These are phyloP conservation scores for Bromus sterilis DNA, from an alignment of 176 grass and related monocot genomes.

Conservation along the genomic window DNA sequence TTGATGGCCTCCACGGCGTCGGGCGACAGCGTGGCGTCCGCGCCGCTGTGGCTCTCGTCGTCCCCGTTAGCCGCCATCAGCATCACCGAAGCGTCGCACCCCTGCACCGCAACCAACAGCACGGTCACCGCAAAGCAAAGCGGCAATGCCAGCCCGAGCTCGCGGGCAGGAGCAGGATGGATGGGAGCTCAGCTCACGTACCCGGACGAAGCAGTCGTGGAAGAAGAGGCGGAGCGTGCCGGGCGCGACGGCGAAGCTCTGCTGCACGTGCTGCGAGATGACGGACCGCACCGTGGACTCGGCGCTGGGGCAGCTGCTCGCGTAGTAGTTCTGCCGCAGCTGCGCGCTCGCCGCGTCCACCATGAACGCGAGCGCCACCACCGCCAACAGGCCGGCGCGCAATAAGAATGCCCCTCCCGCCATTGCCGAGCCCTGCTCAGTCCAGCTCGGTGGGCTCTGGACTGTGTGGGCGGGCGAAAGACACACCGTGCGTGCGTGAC, in stretches of 20 bases:
- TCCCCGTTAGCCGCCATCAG: constrained; percentile 55
- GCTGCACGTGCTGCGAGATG: constrained; percentile 56
- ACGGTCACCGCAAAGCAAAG: not conserved
- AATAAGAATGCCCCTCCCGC: not conserved
- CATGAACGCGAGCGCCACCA: not conserved
- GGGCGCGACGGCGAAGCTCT: constrained; percentile 76
- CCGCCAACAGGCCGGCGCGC: not conserved
- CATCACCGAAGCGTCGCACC: constrained; percentile 77
- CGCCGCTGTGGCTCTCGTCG: constrained; percentile 71
- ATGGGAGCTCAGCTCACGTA: too few relatives aligned
- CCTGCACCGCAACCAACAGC: not conserved
- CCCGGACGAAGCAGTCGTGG: constrained; percentile 85
- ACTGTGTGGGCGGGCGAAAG: too few relatives aligned
- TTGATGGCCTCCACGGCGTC: constrained; percentile 76
- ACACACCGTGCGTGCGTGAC: not conserved
- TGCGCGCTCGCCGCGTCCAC: constrained; percentile 19
- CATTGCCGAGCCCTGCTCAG: not conserved
- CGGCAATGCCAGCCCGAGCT: not conserved
- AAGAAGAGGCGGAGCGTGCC: constrained; percentile 87
- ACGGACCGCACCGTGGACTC: constrained; percentile 57
- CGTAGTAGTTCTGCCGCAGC: constrained; percentile 71
- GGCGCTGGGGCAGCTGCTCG: constrained; percentile 53
- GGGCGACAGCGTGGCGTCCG: constrained; percentile 68
- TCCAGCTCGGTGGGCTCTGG: not conserved
- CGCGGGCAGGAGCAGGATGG: too few relatives aligned